Percentiles rank a stretch among this genome's conserved stretches.
These are phyloP conservation scores for Coemansia erecta DNA, from an alignment of 192 early-diverging fungal genomes.

Conservation along the genomic window DNA sequence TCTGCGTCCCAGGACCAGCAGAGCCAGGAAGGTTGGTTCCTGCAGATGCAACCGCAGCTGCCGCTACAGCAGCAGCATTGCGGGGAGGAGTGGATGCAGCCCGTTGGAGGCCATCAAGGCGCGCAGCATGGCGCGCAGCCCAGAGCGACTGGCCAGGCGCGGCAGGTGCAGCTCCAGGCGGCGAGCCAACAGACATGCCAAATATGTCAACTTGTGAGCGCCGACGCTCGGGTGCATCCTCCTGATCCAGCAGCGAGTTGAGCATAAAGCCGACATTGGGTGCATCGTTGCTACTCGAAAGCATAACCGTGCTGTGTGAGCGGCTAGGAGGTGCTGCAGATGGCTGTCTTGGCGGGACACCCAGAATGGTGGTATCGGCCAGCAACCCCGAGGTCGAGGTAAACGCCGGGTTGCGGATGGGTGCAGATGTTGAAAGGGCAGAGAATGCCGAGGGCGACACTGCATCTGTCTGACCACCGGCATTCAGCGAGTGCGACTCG, in stretches of 20 bases:
- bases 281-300: constrained; percentile 9
- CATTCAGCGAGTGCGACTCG: constrained; percentile 11
- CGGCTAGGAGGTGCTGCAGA: constrained; percentile 34
- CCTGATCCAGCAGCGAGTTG: constrained; percentile 50
- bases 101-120: constrained; percentile 48
- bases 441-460: constrained; percentile 38
- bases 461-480: constrained; percentile 8
- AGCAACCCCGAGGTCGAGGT: constrained; percentile 25
- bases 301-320: constrained; percentile 30
- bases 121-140: constrained; percentile 43
- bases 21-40: no score
- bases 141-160: constrained; percentile 41
- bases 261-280: constrained; percentile 42
- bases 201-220: constrained; percentile 41
- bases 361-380: constrained; percentile 31
- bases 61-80: constrained; percentile 18
- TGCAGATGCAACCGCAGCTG: constrained; percentile 2
- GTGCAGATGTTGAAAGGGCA: constrained; percentile 30
- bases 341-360: constrained; percentile 24
- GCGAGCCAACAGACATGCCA: constrained; percentile 33
- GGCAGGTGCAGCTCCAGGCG: constrained; percentile 10
- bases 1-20: neutral
- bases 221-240: constrained; percentile 32
- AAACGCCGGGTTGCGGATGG: constrained; percentile 15
- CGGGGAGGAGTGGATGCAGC: constrained; percentile 49